Evolutionary conservation across 129 eudicot genomes (phyloP), one percentile per base, ranked within the genome.

Genomic region (Helianthus annuus): DNA sequence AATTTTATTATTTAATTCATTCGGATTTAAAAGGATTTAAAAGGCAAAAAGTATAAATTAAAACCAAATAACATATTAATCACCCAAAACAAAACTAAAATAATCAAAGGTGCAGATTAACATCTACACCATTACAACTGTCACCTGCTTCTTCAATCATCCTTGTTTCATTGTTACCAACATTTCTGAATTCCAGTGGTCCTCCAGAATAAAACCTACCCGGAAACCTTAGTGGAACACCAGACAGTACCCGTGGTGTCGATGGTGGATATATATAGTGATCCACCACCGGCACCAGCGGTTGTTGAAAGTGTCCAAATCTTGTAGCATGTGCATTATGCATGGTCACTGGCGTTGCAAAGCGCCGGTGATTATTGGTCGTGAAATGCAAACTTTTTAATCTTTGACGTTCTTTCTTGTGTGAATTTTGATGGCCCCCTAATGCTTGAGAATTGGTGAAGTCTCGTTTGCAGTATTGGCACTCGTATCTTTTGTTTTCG

Each of bases 361-460:
- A 75, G 62, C 80, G 80, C 56, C 74, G 81, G 57, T 76, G 76
- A 17, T 76, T 81, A 29, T 76, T 79, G 71, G 71, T 58, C 36
- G 65, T 64, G 73, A 82, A 84, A 56, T 87, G 90, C 64, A 82
- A 75, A 71, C 81, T 62, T 71, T 82, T 90, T 51, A 79, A 76
- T 68, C 88, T 76, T 29, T 80, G 88, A 53, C 96, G 67, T 74
- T 90, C 96, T 78, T 85, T 90, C 83, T 83, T 90, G 81, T 90
- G 96, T 17, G 96, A 92, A 69, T 90, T 90, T n/a, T 87, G 91
- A 51, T 90, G 96, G 39, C 96, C 96, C n/a, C 96, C 96, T 58
- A 90, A 76, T 48, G 96, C 96, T 65, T 90, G 96, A 19, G 96
- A 90, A 69, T 87, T 90, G 14, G 83, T 73, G 19, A 84, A 90